Base-by-base conservation (phyloP, 148 eudicot genomes). In the Silene conica region DNA sequence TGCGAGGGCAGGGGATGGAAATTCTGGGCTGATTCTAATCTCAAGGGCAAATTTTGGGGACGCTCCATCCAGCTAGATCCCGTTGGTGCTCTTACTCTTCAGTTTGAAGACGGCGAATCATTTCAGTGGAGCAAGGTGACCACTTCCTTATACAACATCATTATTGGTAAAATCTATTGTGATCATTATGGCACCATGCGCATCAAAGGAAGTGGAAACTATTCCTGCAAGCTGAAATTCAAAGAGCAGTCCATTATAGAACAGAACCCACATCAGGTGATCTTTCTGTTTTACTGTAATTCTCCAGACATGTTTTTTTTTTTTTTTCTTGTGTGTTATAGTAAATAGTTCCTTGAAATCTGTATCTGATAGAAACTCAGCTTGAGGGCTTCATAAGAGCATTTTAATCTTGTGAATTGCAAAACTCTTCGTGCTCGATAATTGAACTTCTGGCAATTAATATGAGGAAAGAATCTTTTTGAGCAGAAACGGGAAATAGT, bases 181-280 rank as follows among this genome's bases (percentile, higher is more conserved):
- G 98, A 93, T 73, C 98, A 93, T 76, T 93, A 89, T 63, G 98
- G 98, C 63, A 90, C 98, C 73, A 90, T 93, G 98, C 92, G 98
- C 66, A 91, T 93, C 78, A 89, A 84, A 71, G 98, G 98, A 72
- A 93, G 98, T 81, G 96, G 94, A 73, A 88, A 77, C 26, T 93
- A 93, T 77, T 90, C 98, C 56, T 93, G 98, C 88, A 93, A 89
- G 84, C 90, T 93, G 63, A 93, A 93, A 75, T 93, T 90, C 77
- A 90, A 90, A 82, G 98, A 93, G 86, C 98, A 90, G 76, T 93
- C 98, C 63, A 90, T 93, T 67, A 93, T 93, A 67, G 98, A 93
- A 84, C 89, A 96, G 50, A 91, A 88, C 75, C 98, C 98, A 4
- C 98, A 91, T 76, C 96, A 93, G 94, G 98, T 93, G 77, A 71